Base-by-base conservation (phyloP, 176 grass and related monocot genomes). In the Aegilops longissima region DNA sequence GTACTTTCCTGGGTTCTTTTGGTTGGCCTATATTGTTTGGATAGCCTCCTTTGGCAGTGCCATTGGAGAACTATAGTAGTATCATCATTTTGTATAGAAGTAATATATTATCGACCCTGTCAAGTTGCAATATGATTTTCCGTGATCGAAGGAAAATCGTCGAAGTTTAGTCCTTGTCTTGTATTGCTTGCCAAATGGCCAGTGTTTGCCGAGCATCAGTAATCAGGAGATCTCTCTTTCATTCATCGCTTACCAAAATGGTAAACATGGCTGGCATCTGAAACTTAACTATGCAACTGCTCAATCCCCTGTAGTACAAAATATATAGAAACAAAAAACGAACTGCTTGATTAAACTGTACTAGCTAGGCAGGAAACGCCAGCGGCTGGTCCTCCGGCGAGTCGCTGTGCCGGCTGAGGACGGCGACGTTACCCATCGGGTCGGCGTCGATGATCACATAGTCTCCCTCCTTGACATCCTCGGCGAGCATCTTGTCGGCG, bases 381-480 rank as follows among this genome's bases (percentile, higher is more conserved):
- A 5, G 13, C 0, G 13, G 73, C 73, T 52, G n/a, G 39, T 86
- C 35, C 80, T 93, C 91, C 1, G 91, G 89, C 27, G 84, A 61
- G 12, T 58, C 91, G 2, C 85, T 79, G 27, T 81, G 90, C 1
- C 90, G 67, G 39, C 85, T 91, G 5, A 97, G 89, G 76, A 97
- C 95, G 0, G 83, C 25, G 4, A 92, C 88, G 39, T 91, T 94
- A 21, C 92, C 88, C 5, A 83, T 88, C 0, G 90, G 87, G 66
- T 97, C 95, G 12, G 92, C 86, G 42, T 97, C 95, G 2, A 97
- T 90, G 61, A 97, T 97, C 34, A 89, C 88, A 0, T 84, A 90
- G 38, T 97, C 92, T 0, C 95, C 95, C 36, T 94, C 92, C 82
- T 97, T 97, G 31, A 94, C 71, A 18, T 92, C 92, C 20, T 84